phyloP scores from a whole-genome alignment of 768 basidiomycete species.

The Glaciozyma martinii region DNA sequence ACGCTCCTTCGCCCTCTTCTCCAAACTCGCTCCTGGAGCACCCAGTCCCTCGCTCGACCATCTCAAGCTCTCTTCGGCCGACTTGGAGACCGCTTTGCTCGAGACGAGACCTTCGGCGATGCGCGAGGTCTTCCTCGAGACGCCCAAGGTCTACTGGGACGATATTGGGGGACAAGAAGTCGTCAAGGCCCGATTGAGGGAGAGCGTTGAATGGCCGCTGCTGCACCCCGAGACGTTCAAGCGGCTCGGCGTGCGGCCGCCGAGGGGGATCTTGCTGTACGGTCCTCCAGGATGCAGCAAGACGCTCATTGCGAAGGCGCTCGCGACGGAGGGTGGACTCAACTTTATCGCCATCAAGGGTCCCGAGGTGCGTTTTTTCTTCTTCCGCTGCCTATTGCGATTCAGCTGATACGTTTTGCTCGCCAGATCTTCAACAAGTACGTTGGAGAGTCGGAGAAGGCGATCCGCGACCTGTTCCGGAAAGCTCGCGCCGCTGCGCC shows the following conservation, averaged over 20 bases:
- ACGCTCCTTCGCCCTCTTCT: slow-evolving; percentile 46
- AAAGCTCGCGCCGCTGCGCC: slow-evolving; percentile 91
- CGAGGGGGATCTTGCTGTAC: slow-evolving; percentile 86
- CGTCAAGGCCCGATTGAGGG: slow-evolving; percentile 75
- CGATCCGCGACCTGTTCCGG: slow-evolving; percentile 86
- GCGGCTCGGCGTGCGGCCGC: slow-evolving; percentile 75
- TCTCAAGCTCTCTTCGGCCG: slow-evolving; percentile 46
- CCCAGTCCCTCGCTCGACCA: slow-evolving; percentile 37
- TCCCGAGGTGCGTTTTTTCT: slow-evolving; percentile 61
- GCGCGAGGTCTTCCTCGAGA: slow-evolving; percentile 83
- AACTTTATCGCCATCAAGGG: slow-evolving; percentile 97
- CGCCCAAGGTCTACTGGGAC: slow-evolving; percentile 66
- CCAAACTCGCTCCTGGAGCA: slow-evolving; percentile 11
- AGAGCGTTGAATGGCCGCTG: slow-evolving; percentile 93
- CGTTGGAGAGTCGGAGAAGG: slow-evolving; percentile 92
- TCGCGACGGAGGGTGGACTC: slow-evolving; percentile 88
- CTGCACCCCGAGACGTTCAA: slow-evolving; percentile 75
- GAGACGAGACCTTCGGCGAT: slow-evolving; percentile 83
- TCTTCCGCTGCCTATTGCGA: neutral
- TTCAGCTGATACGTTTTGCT: neutral
- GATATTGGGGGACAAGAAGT: slow-evolving; percentile 81
- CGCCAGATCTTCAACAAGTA: slow-evolving; percentile 83
- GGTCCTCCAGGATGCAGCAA: slow-evolving; percentile 98
- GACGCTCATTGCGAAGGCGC: slow-evolving; percentile 90
- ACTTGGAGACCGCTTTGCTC: slow-evolving; percentile 64